Evolutionary conservation across 1,284 basidiomycete genomes (phyloP).

Genomic region (Ceratobasidium sp.): DNA sequence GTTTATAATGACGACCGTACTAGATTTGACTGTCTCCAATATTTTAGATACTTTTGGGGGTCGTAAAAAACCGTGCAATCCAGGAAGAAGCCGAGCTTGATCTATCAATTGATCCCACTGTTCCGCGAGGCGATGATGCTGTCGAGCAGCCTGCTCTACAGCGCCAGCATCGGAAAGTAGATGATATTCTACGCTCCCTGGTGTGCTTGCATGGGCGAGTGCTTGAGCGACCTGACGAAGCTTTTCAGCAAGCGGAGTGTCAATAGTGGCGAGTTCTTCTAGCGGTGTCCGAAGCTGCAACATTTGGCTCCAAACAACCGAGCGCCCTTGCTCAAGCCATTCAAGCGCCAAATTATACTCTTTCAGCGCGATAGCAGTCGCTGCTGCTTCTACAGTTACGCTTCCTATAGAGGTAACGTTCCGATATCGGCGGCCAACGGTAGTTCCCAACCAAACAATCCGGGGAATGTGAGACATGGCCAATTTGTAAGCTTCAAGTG

Average conservation of each 20-base stretch:
- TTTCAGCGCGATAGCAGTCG: background rate
- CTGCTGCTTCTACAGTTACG: background rate
- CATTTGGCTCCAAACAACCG: slow-evolving; percentile 3
- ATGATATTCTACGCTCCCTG: background rate
- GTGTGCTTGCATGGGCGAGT: background rate
- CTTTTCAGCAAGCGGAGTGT: background rate
- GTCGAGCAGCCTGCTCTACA: background rate
- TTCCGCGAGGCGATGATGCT: slow-evolving; percentile 3
- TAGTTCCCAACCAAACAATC: slow-evolving; percentile 4
- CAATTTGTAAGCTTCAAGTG: background rate
- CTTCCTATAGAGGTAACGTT: background rate
- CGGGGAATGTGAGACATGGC: background rate
- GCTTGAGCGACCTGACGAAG: background rate
- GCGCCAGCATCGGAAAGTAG: background rate
- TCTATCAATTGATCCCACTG: background rate
- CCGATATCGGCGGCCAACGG: background rate
- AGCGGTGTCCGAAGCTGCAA: background rate
- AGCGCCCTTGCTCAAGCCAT: background rate
- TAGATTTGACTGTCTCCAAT: background rate
- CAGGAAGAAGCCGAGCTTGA: background rate
- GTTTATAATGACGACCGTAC: background rate
- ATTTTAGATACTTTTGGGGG: background rate
- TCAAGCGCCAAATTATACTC: slow-evolving; percentile 1
- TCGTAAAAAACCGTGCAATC: slow-evolving; percentile 5
- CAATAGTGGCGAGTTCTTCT: background rate